These are phyloP conservation scores for Metschnikowia gelsemii DNA, from an alignment of 805 yeast genomes.

Conservation along the genomic window DNA sequence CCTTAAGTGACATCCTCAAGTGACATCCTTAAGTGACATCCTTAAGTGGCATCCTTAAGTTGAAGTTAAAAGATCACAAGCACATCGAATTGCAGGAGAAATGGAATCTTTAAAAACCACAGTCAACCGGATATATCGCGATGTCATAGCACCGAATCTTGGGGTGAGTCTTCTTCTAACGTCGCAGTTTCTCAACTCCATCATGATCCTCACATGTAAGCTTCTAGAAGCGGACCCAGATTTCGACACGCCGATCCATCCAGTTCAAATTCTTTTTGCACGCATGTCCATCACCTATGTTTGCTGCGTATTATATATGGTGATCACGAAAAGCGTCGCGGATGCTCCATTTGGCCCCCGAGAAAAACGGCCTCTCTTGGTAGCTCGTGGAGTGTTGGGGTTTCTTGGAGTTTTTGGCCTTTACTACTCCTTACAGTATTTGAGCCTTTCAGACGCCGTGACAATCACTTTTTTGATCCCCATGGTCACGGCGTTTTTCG, in stretches of 20 bases:
- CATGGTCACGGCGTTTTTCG: slow-evolving; percentile 69
- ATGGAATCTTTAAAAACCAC: slow-evolving; percentile 4
- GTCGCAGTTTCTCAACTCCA: slow-evolving; percentile 71
- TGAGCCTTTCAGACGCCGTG: slow-evolving; percentile 78
- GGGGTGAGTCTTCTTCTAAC: slow-evolving; percentile 60
- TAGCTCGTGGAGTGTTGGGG: slow-evolving; percentile 69
- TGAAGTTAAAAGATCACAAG: no score
- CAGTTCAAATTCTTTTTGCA: slow-evolving; percentile 72
- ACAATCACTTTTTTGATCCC: slow-evolving; percentile 80
- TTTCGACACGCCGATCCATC: slow-evolving; percentile 62
- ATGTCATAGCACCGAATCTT: slow-evolving; percentile 16
- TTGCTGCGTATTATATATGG: slow-evolving; percentile 58
- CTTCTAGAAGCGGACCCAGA: slow-evolving; percentile 65
- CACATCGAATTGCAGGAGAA: no score
- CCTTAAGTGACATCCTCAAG: no score
- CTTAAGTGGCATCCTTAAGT: no score
- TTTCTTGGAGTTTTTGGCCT: slow-evolving; percentile 73
- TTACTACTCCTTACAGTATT: slow-evolving; percentile 69
- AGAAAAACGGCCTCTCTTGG: slow-evolving; percentile 51
- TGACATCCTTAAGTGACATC: no score
- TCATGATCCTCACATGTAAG: slow-evolving; percentile 76
- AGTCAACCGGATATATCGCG: slow-evolving; percentile 5
- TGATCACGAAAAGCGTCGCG: slow-evolving; percentile 45
- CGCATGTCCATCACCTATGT: slow-evolving; percentile 73
- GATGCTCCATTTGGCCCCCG: slow-evolving; percentile 72